Percentiles rank a stretch among this genome's conserved stretches.
phyloP scores from a whole-genome alignment of 2,329 filamentous ascomycete species.

The Teratosphaeria nubilosa region DNA sequence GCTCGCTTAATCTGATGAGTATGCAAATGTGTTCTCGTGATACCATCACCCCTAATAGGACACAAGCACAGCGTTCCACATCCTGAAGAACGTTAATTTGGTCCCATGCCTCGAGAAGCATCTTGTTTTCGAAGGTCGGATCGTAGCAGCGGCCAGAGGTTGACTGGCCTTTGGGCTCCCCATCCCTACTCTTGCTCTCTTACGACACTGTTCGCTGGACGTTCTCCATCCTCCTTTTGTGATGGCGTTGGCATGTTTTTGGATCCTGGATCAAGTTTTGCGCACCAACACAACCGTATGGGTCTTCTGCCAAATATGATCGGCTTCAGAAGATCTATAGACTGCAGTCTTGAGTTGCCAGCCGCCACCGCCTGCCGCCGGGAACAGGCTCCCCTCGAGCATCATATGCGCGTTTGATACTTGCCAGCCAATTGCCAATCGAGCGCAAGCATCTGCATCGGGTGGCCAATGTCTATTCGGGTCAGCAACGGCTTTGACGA shows the following conservation, averaged over 20 bases:
- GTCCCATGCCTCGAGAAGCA: constrained; percentile 35
- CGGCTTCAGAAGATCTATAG: constrained; percentile 44
- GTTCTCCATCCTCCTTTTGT: constrained; percentile 50
- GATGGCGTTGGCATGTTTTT: constrained; percentile 66
- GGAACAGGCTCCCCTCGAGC: constrained; percentile 92
- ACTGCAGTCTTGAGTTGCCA: constrained; percentile 78
- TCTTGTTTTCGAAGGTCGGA: constrained; percentile 36
- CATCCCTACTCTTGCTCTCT: constrained; percentile 43
- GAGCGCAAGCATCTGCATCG: constrained; percentile 77
- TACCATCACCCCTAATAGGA: background rate
- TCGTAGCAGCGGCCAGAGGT: constrained; percentile 33
- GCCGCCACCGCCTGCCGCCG: constrained; percentile 60
- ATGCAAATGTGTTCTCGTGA: background rate
- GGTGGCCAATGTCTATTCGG: no score
- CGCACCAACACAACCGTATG: constrained; percentile 55
- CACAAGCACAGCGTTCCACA: constrained; percentile 13
- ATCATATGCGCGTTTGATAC: constrained; percentile 86
- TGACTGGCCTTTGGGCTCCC: constrained; percentile 38
- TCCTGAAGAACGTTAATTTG: constrained; percentile 39
- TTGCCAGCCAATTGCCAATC: no score
- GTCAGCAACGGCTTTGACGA: no score
- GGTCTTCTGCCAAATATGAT: constrained; percentile 3
- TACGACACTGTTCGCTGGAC: constrained; percentile 33
- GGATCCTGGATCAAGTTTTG: constrained; percentile 53
- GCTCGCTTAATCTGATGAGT: background rate